Evolutionary conservation across 371 early-diverging fungal genomes (phyloP), one percentile per base, ranked within the genome.

Genomic region (Caulochytrium protostelioides): DNA sequence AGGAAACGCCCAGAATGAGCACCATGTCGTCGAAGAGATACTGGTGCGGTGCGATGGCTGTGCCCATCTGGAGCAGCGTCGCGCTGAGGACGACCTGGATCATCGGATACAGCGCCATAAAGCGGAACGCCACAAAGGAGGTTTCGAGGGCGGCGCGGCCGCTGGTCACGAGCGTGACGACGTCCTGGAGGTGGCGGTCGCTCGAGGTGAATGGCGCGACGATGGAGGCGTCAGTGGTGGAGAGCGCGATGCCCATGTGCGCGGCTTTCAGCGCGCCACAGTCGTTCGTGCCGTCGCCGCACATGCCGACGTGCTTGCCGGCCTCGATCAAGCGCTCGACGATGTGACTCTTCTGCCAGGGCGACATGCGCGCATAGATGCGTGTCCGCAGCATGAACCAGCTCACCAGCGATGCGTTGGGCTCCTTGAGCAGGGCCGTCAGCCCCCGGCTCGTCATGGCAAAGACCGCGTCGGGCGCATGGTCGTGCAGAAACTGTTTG

Each of bases 241-340:
- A 75, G 17, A 92, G 57, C 25, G 89, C 79, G 7, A 92, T 41
- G 28, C 94, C 90, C 10, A 80, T 85, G 46, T 85, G 83, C 8
- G 87, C 79, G 30, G 76, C 79, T 28, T 78, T 73, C 29, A 92
- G 55, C 10, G 94, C 94, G 29, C 83, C 90, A 42, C 81, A 78
- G 54, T 92, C 94, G 54, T 92, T 92, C 15, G 78, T 86, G 36
- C 91, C 94, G 52, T 92, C 94, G 39, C 94, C 94, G 51, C 81
- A 80, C 81, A 84, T 82, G 27, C 22, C 52, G 3, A 55, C 56
- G 32, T 39, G 46, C 16, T 32, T 33, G 6, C 52, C 56, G 2
- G 38, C 32, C 28, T 35, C 22, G 18, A 49, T 50, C 33, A 54
- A 30, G 12, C 40, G 31, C 41, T 50, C 49, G n/a, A 60, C 37